Percentiles rank a stretch among this genome's conserved stretches.
Evolutionary conservation across 2,329 filamentous ascomycete genomes (phyloP).

Genomic region (Colletotrichum aenigma): DNA sequence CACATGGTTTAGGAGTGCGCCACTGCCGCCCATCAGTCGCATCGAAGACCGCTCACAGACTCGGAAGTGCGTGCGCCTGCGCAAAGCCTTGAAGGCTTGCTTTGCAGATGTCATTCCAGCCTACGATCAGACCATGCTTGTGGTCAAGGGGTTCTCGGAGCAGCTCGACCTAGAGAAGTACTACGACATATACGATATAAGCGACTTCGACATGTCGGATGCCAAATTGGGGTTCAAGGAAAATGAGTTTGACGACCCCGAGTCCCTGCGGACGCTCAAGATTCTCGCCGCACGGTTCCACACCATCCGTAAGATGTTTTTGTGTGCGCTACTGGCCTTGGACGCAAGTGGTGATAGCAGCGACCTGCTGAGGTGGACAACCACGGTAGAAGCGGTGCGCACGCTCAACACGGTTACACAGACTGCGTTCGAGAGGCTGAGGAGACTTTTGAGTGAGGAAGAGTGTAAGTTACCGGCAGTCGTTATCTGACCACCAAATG

Average conservation of each 20-base stretch:
- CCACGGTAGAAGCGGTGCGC: slow-evolving; percentile 76
- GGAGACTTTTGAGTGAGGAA: slow-evolving; percentile 75
- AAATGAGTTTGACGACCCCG: slow-evolving; percentile 74
- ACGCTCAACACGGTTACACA: slow-evolving; percentile 66
- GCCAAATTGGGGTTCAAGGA: slow-evolving; percentile 68
- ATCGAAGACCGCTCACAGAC: slow-evolving; percentile 83
- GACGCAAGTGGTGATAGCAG: slow-evolving; percentile 79
- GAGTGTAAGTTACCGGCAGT: slow-evolving; percentile 63
- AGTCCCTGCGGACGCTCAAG: slow-evolving; percentile 81
- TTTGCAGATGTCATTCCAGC: slow-evolving; percentile 73
- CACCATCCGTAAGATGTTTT: slow-evolving; percentile 79
- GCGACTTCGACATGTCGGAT: slow-evolving; percentile 73
- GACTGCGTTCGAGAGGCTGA: slow-evolving; percentile 68
- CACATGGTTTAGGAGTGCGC: slow-evolving; percentile 69
- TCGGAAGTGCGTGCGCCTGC: slow-evolving; percentile 79
- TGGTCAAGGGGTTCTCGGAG: slow-evolving; percentile 75
- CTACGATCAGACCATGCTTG: slow-evolving; percentile 72
- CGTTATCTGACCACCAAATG: background rate
- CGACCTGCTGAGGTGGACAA: slow-evolving; percentile 80
- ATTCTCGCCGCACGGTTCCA: slow-evolving; percentile 81
- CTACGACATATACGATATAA: slow-evolving; percentile 87
- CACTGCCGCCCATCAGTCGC: slow-evolving; percentile 88
- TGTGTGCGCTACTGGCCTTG: slow-evolving; percentile 88
- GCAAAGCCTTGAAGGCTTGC: slow-evolving; percentile 73
- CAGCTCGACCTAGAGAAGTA: slow-evolving; percentile 88